A percentile compares a stretch with the other conserved stretches of the same genome.
Conservation (phyloP, 1,139 yeast genomes). For the Pichia sp. region DNA sequence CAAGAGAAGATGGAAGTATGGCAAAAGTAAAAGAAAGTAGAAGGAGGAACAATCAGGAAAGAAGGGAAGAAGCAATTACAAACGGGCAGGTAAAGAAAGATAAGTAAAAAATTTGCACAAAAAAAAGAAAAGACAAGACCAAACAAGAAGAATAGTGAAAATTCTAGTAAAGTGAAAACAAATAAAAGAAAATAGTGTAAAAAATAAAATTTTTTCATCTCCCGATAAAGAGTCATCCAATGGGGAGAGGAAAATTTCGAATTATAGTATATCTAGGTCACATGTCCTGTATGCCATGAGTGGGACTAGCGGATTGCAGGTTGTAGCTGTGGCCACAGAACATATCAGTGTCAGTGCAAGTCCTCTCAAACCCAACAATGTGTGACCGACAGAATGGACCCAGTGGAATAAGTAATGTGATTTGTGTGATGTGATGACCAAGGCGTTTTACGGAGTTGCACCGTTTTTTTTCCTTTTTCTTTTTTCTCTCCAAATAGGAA, state of each 20-base stretch:
- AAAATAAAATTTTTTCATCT: background rate
- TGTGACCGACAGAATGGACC: too few species aligned
- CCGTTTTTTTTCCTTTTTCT: background rate
- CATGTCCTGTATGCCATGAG: too few species aligned
- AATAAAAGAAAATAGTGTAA: too few species aligned
- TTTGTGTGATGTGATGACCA: too few species aligned
- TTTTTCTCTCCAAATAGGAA: background rate
- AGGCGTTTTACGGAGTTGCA: background rate
- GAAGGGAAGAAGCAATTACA: background rate
- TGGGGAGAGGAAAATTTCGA: background rate
- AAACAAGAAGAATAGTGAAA: background rate
- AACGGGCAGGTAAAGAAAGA: background rate
- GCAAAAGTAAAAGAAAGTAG: background rate
- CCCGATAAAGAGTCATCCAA: background rate
- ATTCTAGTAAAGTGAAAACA: too few species aligned
- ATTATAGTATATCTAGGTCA: too few species aligned
- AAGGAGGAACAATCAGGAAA: background rate
- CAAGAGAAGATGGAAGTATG: background rate
- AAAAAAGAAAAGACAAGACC: background rate
- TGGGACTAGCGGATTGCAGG: too few species aligned
- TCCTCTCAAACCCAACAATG: too few species aligned
- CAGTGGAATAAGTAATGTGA: too few species aligned
- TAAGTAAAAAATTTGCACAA: conserved; percentile 1
- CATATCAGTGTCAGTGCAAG: too few species aligned
- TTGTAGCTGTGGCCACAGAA: too few species aligned